Evolutionary conservation across 768 basidiomycete species (phyloP), one percentile per base, ranked within the genome.

Genomic region (Macrocybe gigantea): DNA sequence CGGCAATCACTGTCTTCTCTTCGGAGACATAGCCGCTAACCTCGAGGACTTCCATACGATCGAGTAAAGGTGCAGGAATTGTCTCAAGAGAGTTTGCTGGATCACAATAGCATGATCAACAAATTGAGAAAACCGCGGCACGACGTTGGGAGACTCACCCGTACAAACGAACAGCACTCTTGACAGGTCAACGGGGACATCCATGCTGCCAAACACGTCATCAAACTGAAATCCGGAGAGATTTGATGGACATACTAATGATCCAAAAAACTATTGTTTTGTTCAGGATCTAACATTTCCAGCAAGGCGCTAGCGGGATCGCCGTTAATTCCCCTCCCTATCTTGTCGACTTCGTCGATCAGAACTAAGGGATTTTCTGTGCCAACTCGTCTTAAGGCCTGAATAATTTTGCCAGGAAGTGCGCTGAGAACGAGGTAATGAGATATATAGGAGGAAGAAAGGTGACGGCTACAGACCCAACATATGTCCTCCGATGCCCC

Each of bases 91-190:
- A 87, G 65, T 95, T 94, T 36, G 93, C 93, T 57, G 36, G 29
- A 7, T 31, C 33, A 29, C n/a, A 5, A 36, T 22, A 22, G 22
- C 1, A 22, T 22, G 22, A 22, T 22, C 22, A n/a, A n/a, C 47
- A 33, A 46, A 15, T 41, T 7, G 33, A 14, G 31, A 33, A 3
- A 5, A 22, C 12, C 7, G 9, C 8, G 6, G 3, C 32, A 7
- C 7, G 37, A 29, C 6, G 13, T 30, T n/a, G 4, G 12, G 11
- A 36, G 41, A 7, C 45, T 33, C 13, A 57, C 58, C 58, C 40
- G 95, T 99, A 71, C 96, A 99, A 47, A 99, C 94, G 64, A 99
- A 99, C 2, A 99, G 79, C 30, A 98, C 93, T 36, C 91, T 82
- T 0, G 94, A 97, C 13, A 99, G 78, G 61, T 99, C 95, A 44